phyloP scores from a whole-genome alignment of 2,329 filamentous ascomycete species.

The Arthrobotrys conoides region DNA sequence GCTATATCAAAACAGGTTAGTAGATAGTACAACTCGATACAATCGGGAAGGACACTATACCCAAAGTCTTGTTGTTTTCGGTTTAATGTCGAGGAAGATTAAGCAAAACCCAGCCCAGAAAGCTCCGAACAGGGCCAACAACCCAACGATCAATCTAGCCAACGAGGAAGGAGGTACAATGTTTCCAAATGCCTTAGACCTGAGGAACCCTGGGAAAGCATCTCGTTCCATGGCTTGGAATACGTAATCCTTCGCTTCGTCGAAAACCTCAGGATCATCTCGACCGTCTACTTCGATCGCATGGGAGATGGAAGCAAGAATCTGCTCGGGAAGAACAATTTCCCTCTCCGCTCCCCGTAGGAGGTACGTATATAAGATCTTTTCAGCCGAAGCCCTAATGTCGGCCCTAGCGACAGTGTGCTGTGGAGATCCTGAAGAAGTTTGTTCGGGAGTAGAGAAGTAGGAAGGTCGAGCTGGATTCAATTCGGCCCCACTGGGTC shows the following conservation, averaged over 20 bases:
- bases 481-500: slow-evolving; percentile 65
- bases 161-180: slow-evolving; percentile 92
- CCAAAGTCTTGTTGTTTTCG: slow-evolving; percentile 83
- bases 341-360: slow-evolving; percentile 96
- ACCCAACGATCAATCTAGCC: slow-evolving; percentile 84
- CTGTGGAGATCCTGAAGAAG: slow-evolving; percentile 82
- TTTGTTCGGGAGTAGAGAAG: slow-evolving; percentile 75
- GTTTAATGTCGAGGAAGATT: slow-evolving; percentile 84
- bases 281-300: slow-evolving; percentile 91
- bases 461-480: slow-evolving; percentile 71
- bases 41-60: slow-evolving; percentile 71
- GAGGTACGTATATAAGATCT: slow-evolving; percentile 98
- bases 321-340: slow-evolving; percentile 90
- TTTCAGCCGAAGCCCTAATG: slow-evolving; percentile 92
- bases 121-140: slow-evolving; percentile 87
- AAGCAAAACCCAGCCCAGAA: slow-evolving; percentile 96
- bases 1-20: slow-evolving; percentile 67
- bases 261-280: slow-evolving; percentile 97
- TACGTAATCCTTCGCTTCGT: slow-evolving; percentile 97
- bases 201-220: slow-evolving; percentile 96
- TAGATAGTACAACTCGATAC: not conserved
- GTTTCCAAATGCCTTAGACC: slow-evolving; percentile 95
- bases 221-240: slow-evolving; percentile 99
- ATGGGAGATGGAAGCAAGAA: slow-evolving; percentile 86
- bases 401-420: slow-evolving; percentile 90